Evolutionary conservation across 2,329 filamentous ascomycete genomes (phyloP).

Genomic region (Microdochium trichocladiopsis): DNA sequence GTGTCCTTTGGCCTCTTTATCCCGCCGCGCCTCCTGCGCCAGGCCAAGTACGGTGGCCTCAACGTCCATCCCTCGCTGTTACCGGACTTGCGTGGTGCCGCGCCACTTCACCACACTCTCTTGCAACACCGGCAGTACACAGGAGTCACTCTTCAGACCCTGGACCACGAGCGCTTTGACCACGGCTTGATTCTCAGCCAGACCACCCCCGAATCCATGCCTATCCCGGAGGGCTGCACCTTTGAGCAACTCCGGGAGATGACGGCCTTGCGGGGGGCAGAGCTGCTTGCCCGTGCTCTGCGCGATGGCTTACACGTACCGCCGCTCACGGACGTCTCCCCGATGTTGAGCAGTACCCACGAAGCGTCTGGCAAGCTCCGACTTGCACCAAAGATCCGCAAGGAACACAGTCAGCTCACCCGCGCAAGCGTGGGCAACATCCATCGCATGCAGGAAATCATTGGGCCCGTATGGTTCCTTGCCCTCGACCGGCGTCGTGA

Average conservation of each 20-base stretch:
- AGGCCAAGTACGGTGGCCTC: conserved; percentile 73
- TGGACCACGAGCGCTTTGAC: conserved; percentile 72
- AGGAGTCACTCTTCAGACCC: conserved; percentile 81
- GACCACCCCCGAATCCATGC: conserved; percentile 51
- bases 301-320: conserved; percentile 56
- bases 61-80: conserved; percentile 92
- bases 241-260: conserved; percentile 41
- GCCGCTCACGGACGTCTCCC: conserved; percentile 33
- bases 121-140: conserved; percentile 53
- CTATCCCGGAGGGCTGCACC: conserved; percentile 35
- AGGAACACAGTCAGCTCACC: conserved; percentile 55
- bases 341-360: conserved; percentile 6
- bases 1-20: conserved; percentile 94
- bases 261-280: conserved; percentile 58
- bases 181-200: conserved; percentile 70
- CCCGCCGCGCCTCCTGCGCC: conserved; percentile 64
- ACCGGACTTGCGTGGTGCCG: conserved; percentile 78
- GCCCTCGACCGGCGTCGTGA: conserved; percentile 4
- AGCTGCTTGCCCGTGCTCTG: conserved; percentile 64
- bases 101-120: conserved; percentile 81
- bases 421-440: conserved; percentile 49
- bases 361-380: conserved; percentile 14
- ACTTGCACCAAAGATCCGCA: conserved; percentile 68
- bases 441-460: conserved; percentile 45
- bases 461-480: conserved; percentile 61